A percentile compares a stretch with the other conserved stretches of the same genome.
Evolutionary conservation across 257 asterid species (phyloP).

Genomic region (Datura wrightii): DNA sequence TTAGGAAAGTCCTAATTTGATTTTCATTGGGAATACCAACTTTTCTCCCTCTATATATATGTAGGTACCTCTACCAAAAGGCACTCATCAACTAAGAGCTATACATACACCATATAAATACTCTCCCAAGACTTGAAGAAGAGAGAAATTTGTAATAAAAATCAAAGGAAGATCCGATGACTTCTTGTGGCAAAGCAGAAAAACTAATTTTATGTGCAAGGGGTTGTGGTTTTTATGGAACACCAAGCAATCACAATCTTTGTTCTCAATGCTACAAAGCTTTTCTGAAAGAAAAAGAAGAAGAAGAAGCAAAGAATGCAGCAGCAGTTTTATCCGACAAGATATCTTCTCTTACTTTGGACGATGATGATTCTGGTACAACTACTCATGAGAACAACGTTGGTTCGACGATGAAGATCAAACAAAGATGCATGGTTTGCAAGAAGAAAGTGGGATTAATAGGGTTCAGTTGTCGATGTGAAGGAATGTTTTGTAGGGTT

Average conservation of each 20-base stretch:
- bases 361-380: background rate
- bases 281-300: background rate
- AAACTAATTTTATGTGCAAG: background rate
- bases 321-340: background rate
- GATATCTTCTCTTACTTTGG: background rate
- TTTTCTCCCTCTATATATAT: background rate
- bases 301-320: background rate
- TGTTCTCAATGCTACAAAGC: constrained; percentile 22
- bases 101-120: background rate
- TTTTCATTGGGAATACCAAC: background rate
- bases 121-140: no score
- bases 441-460: constrained; percentile 37
- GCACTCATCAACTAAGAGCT: background rate
- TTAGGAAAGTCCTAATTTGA: background rate
- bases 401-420: background rate
- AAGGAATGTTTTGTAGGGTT: constrained; percentile 40
- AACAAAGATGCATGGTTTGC: constrained; percentile 44
- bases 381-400: background rate
- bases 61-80: background rate
- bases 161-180: background rate
- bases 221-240: constrained; percentile 27
- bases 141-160: no score
- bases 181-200: background rate
- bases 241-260: constrained; percentile 1
- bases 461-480: constrained; percentile 47